Evolutionary conservation across 2,329 filamentous ascomycete species (phyloP), one percentile per base, ranked within the genome.

Genomic region (Colletotrichum falcatum): DNA sequence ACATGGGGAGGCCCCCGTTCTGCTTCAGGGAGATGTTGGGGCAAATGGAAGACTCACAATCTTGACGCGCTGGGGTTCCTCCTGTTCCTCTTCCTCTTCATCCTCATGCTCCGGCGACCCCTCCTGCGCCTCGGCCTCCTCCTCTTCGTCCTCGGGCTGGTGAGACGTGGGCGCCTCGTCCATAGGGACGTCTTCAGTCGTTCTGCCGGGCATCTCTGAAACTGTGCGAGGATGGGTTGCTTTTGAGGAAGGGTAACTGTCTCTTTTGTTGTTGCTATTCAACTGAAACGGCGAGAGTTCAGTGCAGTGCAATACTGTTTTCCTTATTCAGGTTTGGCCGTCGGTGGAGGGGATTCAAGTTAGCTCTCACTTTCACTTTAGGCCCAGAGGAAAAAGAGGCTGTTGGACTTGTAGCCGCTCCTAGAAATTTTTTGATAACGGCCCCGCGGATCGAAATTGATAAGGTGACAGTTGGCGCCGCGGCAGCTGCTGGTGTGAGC

Each of bases 51-150:
- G 49, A 72, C 83, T 76, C 79, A 92, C 90, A 78, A 92, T 88
- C 73, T 86, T 85, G 55, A 92, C 89, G 74, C 89, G 83, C 80
- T 90, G 89, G 3, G 79, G 73, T 71, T 86, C 83, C 28, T 82
- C 79, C 60, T 86, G 83, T 58, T 86, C 83, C 65, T 86, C 84
- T 61, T 86, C 85, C 30, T 82, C 79, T 33, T 84, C 80, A 12
- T 83, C 81, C 23, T 85, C n/a, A n/a, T n/a, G 81, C 20, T 83
- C 80, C 6, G 81, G 81, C n/a, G 79, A 81, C 11, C 33, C 53
- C 11, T 81, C 78, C 46, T 76, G 78, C 30, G 73, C 75, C n/a
- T 77, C 77, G 14, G 77, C 78, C 16, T 78, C 80, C 18, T 75
- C 76, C 5, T 77, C 75, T 14, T 75, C 39, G 28, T 61, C 59